Base-by-base conservation (phyloP, 148 eudicot genomes). In the Polygonum maritimum region DNA sequence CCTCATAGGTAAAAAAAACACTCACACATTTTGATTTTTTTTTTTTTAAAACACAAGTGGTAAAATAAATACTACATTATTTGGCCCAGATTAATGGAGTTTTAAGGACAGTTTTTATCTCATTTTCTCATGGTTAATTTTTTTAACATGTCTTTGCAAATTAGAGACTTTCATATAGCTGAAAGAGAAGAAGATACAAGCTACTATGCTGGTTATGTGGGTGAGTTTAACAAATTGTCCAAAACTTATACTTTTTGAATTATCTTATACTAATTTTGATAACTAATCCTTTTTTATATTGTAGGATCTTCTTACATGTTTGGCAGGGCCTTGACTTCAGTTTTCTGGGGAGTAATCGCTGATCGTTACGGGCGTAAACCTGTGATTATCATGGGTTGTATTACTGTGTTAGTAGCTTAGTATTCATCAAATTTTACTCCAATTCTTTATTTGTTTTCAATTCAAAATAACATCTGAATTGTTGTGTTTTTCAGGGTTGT, bases 331-430 rank as follows among this genome's bases (percentile, higher is more conserved):
- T 77, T 88, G 65, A 95, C 97, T 57, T 92, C 97, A 44, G 81
- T 91, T 19, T 47, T 87, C 8, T 95, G 98, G 98, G 98, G 97
- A 75, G n/a, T 80, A 48, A 39, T 87, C 26, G 93, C 98, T 77
- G 98, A 95, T 87, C 83, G 85, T 84, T 95, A 89, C 86, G 98
- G 98, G 78, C 92, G 97, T 60, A 95, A 89, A 71, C 96, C 97
- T 31, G 92, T 95, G 47, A 87, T 95, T 47, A 81, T 90, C 39
- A 76, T 89, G 13, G 96, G 98, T 83, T 81, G 82, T 67, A 73
- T 76, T 35, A 10, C 90, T 79, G 81, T 95, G 96, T 95, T 33
- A 65, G 71, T 65, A 65, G n/a, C n/a, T 60, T 1, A 5, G n/a
- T n/a, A 62, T 62, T 3, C 39, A 62, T 9, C 69, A 33, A 2